Conservation (phyloP, 352 stramenopile genomes). For the Pythium volutum region DNA sequence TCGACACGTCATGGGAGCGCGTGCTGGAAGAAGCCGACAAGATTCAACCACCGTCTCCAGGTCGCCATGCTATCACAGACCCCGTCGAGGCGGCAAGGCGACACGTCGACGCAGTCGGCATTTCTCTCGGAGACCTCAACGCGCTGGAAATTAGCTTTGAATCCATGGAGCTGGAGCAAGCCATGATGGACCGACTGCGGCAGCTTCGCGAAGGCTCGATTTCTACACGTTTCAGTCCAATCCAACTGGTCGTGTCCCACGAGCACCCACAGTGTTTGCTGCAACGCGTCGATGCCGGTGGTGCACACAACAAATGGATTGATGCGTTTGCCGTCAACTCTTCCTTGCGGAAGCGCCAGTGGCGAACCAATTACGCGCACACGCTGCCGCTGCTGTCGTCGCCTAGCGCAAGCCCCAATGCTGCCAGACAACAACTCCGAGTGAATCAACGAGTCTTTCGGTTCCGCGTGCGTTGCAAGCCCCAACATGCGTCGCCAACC, state of each 20-base stretch:
- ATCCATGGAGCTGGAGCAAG: conserved; percentile 35
- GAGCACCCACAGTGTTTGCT: conserved; percentile 28
- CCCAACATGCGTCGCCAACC: conserved; percentile 16
- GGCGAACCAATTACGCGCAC: conserved; percentile 38
- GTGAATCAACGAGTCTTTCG: conserved; percentile 3
- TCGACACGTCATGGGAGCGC: conserved; percentile 18
- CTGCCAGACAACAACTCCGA: not conserved
- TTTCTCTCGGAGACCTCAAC: conserved; percentile 18
- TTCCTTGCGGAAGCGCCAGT: conserved; percentile 44
- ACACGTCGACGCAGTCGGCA: not conserved
- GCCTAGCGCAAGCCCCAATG: too few relatives aligned
- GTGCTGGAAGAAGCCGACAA: conserved; percentile 18
- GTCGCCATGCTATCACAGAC: not conserved
- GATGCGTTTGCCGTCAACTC: conserved; percentile 43
- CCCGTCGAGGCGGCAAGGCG: not conserved
- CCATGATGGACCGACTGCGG: conserved; percentile 39
- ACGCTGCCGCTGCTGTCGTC: conserved; percentile 21
- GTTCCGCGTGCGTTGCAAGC: conserved; percentile 27
- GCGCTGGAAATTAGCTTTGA: conserved; percentile 47
- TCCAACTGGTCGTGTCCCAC: conserved; percentile 45
- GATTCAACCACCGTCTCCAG: not conserved
- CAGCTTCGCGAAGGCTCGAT: conserved; percentile 45
- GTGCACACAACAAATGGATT: conserved; percentile 13
- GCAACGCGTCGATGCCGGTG: not conserved
- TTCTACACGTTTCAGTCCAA: conserved; percentile 47